Conservation (phyloP, 2,329 filamentous ascomycete genomes). For the Diaporthe capsici region DNA sequence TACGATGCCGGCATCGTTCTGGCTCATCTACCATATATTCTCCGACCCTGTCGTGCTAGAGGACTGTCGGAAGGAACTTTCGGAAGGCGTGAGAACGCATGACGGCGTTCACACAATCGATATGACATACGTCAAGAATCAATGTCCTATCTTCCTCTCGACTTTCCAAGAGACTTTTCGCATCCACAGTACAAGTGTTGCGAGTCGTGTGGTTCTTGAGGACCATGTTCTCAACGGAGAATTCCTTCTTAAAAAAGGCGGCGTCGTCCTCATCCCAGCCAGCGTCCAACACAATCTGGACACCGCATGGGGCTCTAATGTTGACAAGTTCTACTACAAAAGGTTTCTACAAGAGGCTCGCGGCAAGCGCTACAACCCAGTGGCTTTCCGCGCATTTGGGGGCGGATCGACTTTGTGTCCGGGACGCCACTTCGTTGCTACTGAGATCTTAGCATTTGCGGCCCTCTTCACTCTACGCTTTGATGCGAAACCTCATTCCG, state of each 20-base stretch:
- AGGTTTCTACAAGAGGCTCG: background rate
- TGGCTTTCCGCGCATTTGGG: background rate
- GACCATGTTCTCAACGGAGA: background rate
- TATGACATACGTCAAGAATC: constrained; percentile 42
- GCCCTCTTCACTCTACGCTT: constrained; percentile 45
- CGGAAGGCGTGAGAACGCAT: background rate
- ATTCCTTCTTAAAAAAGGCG: background rate
- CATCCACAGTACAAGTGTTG: constrained; percentile 42
- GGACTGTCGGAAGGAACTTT: constrained; percentile 46
- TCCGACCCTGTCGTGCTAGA: constrained; percentile 49
- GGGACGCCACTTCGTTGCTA: background rate
- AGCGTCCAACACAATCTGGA: background rate
- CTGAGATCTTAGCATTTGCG: constrained; percentile 46
- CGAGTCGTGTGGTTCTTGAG: background rate
- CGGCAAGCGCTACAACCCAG: background rate
- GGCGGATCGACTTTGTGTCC: background rate
- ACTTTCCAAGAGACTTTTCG: constrained; percentile 49
- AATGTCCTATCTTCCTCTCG: constrained; percentile 47
- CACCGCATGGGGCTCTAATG: background rate
- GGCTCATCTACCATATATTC: constrained; percentile 54
- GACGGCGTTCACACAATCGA: constrained; percentile 39
- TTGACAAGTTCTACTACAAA: background rate
- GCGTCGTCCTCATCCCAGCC: background rate
- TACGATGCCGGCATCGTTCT: constrained; percentile 54
- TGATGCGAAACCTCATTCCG: constrained; percentile 40